Conservation (phyloP, 2,329 filamentous ascomycete genomes). For the Endocalyx cinctus region DNA sequence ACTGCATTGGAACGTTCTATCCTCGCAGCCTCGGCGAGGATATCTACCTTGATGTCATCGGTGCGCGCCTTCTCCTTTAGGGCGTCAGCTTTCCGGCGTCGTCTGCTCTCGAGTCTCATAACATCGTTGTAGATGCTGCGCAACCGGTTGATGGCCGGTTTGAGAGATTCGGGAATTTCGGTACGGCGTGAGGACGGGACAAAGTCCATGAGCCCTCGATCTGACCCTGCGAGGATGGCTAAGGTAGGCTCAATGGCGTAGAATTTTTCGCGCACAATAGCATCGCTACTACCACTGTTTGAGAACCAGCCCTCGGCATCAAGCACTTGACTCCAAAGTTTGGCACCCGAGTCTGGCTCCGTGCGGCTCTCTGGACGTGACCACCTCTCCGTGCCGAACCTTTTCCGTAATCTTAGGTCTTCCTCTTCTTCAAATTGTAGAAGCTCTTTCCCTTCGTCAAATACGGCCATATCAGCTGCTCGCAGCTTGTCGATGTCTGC, state of each 20-base stretch:
- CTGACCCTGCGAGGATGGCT: constrained; percentile 70
- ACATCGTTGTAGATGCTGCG: constrained; percentile 82
- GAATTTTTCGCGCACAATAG: constrained; percentile 70
- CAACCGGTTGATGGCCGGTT: constrained; percentile 71
- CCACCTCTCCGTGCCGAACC: constrained; percentile 88
- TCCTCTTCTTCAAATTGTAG: constrained; percentile 78
- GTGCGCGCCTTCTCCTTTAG: constrained; percentile 73
- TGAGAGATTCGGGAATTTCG: constrained; percentile 74
- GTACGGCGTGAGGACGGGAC: constrained; percentile 81
- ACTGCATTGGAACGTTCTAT: constrained; percentile 77
- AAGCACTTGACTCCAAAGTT: constrained; percentile 67
- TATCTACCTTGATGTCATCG: constrained; percentile 84
- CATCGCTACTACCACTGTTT: constrained; percentile 51
- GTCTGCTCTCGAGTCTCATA: constrained; percentile 72
- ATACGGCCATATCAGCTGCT: constrained; percentile 69
- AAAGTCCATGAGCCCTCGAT: constrained; percentile 78
- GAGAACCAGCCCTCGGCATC: constrained; percentile 88
- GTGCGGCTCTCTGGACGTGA: constrained; percentile 61
- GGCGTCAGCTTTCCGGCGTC: constrained; percentile 73
- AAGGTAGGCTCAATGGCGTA: constrained; percentile 71
- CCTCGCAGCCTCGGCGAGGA: constrained; percentile 76
- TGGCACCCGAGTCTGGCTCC: constrained; percentile 57
- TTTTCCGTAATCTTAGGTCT: constrained; percentile 68
- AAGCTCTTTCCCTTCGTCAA: constrained; percentile 76
- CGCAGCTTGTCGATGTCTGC: constrained; percentile 90